phyloP scores from a whole-genome alignment of 331 rosid species.

The Erythrophleum ivorense region DNA sequence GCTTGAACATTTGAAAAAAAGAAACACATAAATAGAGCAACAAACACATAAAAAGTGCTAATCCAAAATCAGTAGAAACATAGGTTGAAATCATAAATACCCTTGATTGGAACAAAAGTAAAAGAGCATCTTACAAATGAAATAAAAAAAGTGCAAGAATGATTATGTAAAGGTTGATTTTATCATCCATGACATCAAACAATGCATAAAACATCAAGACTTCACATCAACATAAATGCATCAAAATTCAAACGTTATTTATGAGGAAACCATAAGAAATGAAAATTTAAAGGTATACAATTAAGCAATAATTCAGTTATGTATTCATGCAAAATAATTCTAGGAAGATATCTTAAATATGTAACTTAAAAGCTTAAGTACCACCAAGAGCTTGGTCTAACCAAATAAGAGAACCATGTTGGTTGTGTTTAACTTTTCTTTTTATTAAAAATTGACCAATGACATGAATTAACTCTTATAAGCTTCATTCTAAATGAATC shows the following conservation, averaged over 20 bases:
- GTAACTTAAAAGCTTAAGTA: no score
- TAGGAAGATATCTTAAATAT: no score
- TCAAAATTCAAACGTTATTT: neutral
- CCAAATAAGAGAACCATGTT: no score
- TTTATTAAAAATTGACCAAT: no score
- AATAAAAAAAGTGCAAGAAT: neutral
- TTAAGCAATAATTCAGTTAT: conserved; percentile 18
- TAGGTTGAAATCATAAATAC: neutral
- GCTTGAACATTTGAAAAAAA: conserved; percentile 22
- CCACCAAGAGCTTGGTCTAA: no score
- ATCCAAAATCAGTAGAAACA: conserved; percentile 6
- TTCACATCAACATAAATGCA: conserved; percentile 26
- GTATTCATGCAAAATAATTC: no score
- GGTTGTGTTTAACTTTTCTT: no score
- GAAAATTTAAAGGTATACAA: conserved; percentile 24
- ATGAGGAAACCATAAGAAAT: conserved; percentile 29
- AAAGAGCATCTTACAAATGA: neutral
- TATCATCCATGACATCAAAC: conserved; percentile 9
- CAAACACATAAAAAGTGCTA: conserved; percentile 10
- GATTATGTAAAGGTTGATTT: neutral
- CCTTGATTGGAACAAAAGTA: neutral
- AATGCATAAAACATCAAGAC: conserved; percentile 21
- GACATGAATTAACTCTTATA: no score
- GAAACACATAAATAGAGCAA: conserved; percentile 12
- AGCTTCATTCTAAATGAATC: no score